Conservation (phyloP, 495 filamentous ascomycete genomes). For the Neurospora terricola region DNA sequence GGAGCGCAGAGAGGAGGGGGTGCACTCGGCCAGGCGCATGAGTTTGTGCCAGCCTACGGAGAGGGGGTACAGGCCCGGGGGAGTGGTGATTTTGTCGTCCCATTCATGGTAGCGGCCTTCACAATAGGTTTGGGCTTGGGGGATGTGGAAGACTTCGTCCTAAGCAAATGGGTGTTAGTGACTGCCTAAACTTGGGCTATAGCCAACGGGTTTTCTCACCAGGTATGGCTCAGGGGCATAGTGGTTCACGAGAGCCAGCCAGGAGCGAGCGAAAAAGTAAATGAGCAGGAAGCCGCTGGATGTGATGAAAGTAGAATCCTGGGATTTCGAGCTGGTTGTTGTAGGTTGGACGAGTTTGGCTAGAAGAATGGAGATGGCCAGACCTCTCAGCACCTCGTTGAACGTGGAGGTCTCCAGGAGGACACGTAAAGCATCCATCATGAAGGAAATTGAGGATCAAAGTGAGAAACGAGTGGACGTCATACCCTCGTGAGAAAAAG, state of each 20-base stretch:
- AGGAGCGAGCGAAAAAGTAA: slow-evolving; percentile 9
- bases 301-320: neutral
- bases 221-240: slow-evolving; percentile 74
- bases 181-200: neutral
- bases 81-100: slow-evolving; percentile 96
- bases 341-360: neutral
- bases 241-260: slow-evolving; percentile 31
- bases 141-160: slow-evolving; percentile 95
- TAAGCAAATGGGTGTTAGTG: slow-evolving; percentile 21
- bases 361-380: slow-evolving; percentile 4
- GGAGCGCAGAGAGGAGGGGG: slow-evolving; percentile 35
- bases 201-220: slow-evolving; percentile 31
- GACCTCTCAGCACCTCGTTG: slow-evolving; percentile 8
- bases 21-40: slow-evolving; percentile 26
- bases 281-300: slow-evolving; percentile 6
- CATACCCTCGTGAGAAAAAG: neutral
- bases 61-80: slow-evolving; percentile 71
- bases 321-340: neutral
- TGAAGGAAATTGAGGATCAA: neutral
- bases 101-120: slow-evolving; percentile 60
- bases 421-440: slow-evolving; percentile 9
- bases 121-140: slow-evolving; percentile 85
- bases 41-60: slow-evolving; percentile 34
- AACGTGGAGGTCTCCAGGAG: neutral
- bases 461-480: slow-evolving; percentile 1